phyloP scores from a whole-genome alignment of 177 flowering plant species.

The Vitis hybrid region DNA sequence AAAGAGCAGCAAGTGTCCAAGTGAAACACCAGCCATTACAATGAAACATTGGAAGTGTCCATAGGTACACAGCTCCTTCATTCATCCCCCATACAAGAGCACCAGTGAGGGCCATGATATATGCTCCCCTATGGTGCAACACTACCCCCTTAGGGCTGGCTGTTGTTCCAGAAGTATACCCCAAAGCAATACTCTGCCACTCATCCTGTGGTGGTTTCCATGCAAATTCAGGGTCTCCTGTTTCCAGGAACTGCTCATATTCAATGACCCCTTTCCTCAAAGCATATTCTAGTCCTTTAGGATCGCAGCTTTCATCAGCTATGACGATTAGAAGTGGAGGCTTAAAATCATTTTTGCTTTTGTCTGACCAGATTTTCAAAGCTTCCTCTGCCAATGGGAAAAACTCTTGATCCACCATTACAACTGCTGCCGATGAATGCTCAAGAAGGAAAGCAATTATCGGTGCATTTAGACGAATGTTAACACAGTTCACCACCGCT shows the following conservation, averaged over 20 bases:
- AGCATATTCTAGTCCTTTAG: slow-evolving; percentile 49
- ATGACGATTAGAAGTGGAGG: slow-evolving; percentile 74
- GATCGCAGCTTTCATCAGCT: slow-evolving; percentile 72
- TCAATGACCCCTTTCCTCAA: slow-evolving; percentile 71
- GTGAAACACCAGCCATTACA: slow-evolving; percentile 97
- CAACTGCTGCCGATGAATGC: slow-evolving; percentile 64
- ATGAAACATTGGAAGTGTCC: slow-evolving; percentile 99
- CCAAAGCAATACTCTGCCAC: slow-evolving; percentile 95
- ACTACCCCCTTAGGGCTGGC: slow-evolving; percentile 97
- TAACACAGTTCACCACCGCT: slow-evolving; percentile 76
- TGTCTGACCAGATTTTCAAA: slow-evolving; percentile 46
- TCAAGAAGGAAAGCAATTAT: slow-evolving; percentile 76
- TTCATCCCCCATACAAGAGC: slow-evolving; percentile 71
- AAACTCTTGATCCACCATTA: slow-evolving; percentile 95
- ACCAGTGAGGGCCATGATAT: slow-evolving; percentile 70
- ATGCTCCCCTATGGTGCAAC: slow-evolving; percentile 85
- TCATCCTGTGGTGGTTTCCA: slow-evolving; percentile 92
- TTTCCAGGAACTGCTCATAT: slow-evolving; percentile 76
- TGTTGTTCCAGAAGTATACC: slow-evolving; percentile 98
- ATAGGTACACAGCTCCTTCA: slow-evolving; percentile 82
- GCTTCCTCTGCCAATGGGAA: slow-evolving; percentile 82
- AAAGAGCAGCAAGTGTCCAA: slow-evolving; percentile 90
- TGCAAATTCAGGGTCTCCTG: slow-evolving; percentile 75
- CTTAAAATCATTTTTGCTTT: slow-evolving; percentile 40
- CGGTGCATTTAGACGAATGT: slow-evolving; percentile 76